These are phyloP conservation scores for Penicillium lividum DNA, from an alignment of 495 filamentous ascomycete species.

Conservation along the genomic window DNA sequence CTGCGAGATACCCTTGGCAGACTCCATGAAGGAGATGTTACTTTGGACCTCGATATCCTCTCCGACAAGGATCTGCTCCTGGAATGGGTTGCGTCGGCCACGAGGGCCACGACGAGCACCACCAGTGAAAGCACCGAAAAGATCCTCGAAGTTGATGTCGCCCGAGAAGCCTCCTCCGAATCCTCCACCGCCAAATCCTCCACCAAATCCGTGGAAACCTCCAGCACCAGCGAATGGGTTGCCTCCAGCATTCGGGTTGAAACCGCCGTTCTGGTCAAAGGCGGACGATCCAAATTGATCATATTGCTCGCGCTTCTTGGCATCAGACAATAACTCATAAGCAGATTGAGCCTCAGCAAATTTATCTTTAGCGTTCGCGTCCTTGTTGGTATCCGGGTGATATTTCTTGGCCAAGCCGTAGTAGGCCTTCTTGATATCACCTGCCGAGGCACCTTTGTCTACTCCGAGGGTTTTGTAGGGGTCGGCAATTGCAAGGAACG, in stretches of 20 bases:
- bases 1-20: slow-evolving; percentile 82
- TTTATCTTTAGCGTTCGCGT: slow-evolving; percentile 84
- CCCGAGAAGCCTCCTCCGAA: slow-evolving; percentile 65
- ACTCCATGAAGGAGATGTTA: slow-evolving; percentile 92
- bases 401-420: slow-evolving; percentile 98
- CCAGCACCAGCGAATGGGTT: slow-evolving; percentile 62
- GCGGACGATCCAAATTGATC: slow-evolving; percentile 87
- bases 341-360: slow-evolving; percentile 89
- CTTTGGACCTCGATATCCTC: slow-evolving; percentile 94
- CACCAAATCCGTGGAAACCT: slow-evolving; percentile 55
- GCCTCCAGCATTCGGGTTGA: slow-evolving; percentile 69
- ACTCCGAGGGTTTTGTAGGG: slow-evolving; percentile 90
- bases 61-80: slow-evolving; percentile 77
- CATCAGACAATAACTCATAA: slow-evolving; percentile 89
- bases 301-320: slow-evolving; percentile 87
- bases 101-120: slow-evolving; percentile 56
- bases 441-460: slow-evolving; percentile 69
- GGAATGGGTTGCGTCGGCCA: slow-evolving; percentile 61
- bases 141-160: slow-evolving; percentile 92
- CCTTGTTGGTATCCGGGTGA: slow-evolving; percentile 98
- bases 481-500: slow-evolving; percentile 65
- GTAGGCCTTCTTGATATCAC: slow-evolving; percentile 97
- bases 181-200: slow-evolving; percentile 55
- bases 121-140: slow-evolving; percentile 85
- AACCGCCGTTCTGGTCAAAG: slow-evolving; percentile 76